Base-by-base conservation (phyloP, 768 basidiomycete genomes). In the Dioszegia aurantiaca region DNA sequence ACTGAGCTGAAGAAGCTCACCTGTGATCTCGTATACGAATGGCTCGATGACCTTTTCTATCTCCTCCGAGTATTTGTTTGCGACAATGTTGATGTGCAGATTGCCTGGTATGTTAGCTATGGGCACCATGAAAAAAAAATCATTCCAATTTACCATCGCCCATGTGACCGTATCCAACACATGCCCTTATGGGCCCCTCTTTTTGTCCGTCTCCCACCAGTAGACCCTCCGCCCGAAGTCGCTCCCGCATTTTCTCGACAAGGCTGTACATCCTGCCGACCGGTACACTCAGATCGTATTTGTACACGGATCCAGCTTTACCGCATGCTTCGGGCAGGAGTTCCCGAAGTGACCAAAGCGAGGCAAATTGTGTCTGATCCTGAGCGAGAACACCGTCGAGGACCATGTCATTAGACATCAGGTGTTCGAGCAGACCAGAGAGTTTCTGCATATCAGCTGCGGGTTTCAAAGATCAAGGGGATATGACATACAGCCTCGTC, bases 91-190 rank as follows among this genome's bases (percentile, higher is more conserved):
- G 71, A 99, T 77, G 72, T 99, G 95, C 51, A 99, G 77, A 72
- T 99, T 98, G 17, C 92, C 91, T 92, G 58, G 11, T 31, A 16
- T 30, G 17, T 59, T 36, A 45, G 45, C 40, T 23, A n/a, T 19
- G 33, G 21, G 5, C 4, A 39, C 4, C 11, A n/a, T 3, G 10
- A 19, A 14, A 2, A 51, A 16, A 78, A n/a, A n/a, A n/a, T n/a
- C n/a, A n/a, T n/a, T n/a, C n/a, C n/a, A n/a, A n/a, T 86, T 69
- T 70, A 87, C 93, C 92, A 78, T 99, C 95, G 23, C 95, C 95
- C 53, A 98, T 86, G 76, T 99, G 95, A 12, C 95, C 95, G 67
- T 90, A 99, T 11, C 95, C 95, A 58, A 94, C 78, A 14, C 93
- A 89, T 69, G 86, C 83, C 74, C 86, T 87, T 39, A 98, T 87